These are phyloP conservation scores for Botrytis fragariae DNA, from an alignment of 2,329 filamentous ascomycete genomes.

Conservation along the genomic window DNA sequence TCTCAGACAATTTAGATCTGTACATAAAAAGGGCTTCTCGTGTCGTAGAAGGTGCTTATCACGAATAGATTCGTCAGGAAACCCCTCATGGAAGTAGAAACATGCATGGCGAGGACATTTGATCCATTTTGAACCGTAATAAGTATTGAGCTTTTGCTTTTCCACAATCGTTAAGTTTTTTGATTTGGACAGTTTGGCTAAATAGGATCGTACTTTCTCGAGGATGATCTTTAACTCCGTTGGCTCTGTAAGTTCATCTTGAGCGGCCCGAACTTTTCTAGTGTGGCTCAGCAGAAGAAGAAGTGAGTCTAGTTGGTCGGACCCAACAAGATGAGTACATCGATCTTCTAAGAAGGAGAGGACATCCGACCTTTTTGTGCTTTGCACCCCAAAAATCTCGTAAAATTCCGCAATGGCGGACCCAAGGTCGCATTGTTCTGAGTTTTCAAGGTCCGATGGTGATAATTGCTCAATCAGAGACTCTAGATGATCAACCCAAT, in stretches of 20 bases:
- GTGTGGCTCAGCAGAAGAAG: constrained; percentile 9
- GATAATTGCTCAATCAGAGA: not conserved
- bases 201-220: not conserved
- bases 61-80: constrained; percentile 35
- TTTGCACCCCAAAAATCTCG: not conserved
- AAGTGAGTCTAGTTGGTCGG: not conserved
- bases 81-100: constrained; percentile 44
- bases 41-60: constrained; percentile 41
- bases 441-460: constrained; percentile 16
- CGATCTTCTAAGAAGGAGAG: not conserved
- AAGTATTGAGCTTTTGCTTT: not conserved
- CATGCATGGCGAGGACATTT: constrained; percentile 44
- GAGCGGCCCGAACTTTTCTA: not conserved
- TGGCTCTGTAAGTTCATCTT: not conserved
- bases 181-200: constrained; percentile 16
- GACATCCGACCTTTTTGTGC: not conserved
- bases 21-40: constrained; percentile 41
- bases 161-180: not conserved
- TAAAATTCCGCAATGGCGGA: constrained; percentile 12
- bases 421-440: constrained; percentile 27
- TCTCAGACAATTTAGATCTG: constrained; percentile 36
- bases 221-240: not conserved
- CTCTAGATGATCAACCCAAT: constrained; percentile 36
- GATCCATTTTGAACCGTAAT: constrained; percentile 41
- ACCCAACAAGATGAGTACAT: not conserved